Base-by-base conservation (phyloP, 2,329 filamentous ascomycete genomes). In the Cercospora nicotianae region DNA sequence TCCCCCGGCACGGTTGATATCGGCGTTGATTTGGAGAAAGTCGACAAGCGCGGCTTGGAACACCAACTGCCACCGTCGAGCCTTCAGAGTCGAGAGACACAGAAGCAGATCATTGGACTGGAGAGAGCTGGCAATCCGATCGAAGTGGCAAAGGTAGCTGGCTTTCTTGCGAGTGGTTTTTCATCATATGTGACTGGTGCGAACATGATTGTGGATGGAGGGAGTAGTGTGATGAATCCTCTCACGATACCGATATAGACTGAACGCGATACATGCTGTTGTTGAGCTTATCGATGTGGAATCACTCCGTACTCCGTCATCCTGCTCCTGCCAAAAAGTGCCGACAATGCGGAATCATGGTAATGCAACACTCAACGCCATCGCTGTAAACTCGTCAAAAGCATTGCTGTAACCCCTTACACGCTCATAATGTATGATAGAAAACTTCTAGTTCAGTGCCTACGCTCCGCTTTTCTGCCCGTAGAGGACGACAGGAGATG, bases 141-240 rank as follows among this genome's bases (percentile, higher is more conserved):
- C 61, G 87, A 89, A 74, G 85, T 90, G 9, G 87, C 83, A 0
- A 79, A 85, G 39, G 87, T 89, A 3, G 87, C 85, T 0, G 87
- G 87, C 0, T 90, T 90, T 74, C 78, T 90, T 69, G 87, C 87
- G 2, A 87, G 83, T 76, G 86, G 86, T 0, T 89, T 90, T 76
- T 87, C 85, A 69, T 86, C 83, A 65, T 89, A 89, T 77, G 82
- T 89, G 53, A 89, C 85, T 0, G 87, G 87, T 1, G 81, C 85
- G 2, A 89, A 89, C 74, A 77, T 89, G 72, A 83, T 88, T 13
- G 87, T 89, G 13, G 87, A 89, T 78, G 87, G 87, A 3, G 87
- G 87, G 7, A 84, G 85, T 20, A 75, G 74, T 23, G 74, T 75
- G 5, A 77, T 79, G 76, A 78, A 77, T 68, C 75, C 77, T 5